Base-by-base conservation (phyloP, 2,329 filamentous ascomycete species). In the Fusarium sp. region DNA sequence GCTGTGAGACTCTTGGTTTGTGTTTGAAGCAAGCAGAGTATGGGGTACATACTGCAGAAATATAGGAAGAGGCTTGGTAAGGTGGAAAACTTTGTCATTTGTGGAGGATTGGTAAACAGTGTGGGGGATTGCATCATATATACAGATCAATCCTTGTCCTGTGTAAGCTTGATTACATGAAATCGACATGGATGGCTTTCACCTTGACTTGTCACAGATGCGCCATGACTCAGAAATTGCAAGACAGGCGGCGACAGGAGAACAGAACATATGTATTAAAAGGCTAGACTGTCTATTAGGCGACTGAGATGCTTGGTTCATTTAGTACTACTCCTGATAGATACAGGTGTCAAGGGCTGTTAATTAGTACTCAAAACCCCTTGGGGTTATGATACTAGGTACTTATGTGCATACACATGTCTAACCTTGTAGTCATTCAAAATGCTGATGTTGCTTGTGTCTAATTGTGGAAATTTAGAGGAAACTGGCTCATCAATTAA, bases 111-210 rank as follows among this genome's bases (percentile, higher is more conserved):
- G 38, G 31, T 11, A 37, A 48, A 37, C 29, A 18, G 33, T 21
- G 9, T 49, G 31, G 33, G 49, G 7, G 23, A 49, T 58, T 58
- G 55, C 41, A 41, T 58, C 41, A 58, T 58, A 49, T 7, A 21
- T 14, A 57, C 19, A 38, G 19, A 18, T 39, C 19, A 27, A 39
- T 29, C 49, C 49, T 37, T 49, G 31, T 49, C 55, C 41, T 21
- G 42, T 49, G 39, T 25, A n/a, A 48, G 29, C 31, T 16, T 23
- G 41, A 46, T 27, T 54, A 39, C 23, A 29, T 37, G 15, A 16
- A 49, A 16, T 35, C 5, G 31, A 48, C 23, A 45, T 35, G 23
- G 23, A 14, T 33, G 10, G n/a, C 18, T 35, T 54, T 42, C 1
- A 38, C 23, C 23, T 21, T 38, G 19, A 7, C 19, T 38, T 27